Conservation (phyloP, 1,284 basidiomycete genomes). For the Coriolopsis trogii region DNA sequence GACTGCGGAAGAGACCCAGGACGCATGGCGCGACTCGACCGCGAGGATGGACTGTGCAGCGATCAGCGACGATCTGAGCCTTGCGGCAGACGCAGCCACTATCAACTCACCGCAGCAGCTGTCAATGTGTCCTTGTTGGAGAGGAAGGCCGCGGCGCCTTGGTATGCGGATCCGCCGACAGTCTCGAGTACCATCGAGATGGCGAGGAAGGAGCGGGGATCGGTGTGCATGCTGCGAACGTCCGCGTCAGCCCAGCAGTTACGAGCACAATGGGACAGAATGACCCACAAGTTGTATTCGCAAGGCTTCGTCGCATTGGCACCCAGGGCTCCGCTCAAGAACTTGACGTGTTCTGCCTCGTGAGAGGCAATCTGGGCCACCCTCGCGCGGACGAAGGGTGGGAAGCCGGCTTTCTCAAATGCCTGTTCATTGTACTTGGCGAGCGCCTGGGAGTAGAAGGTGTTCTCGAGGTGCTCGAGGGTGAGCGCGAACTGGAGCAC, state of each 20-base stretch:
- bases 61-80: background rate
- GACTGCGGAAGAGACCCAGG: conserved; percentile 53
- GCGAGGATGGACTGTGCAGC: conserved; percentile 36
- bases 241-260: background rate
- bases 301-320: conserved; percentile 52
- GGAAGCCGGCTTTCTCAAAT: conserved; percentile 57
- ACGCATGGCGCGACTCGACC: conserved; percentile 48
- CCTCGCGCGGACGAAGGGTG: conserved; percentile 50
- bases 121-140: conserved; percentile 37
- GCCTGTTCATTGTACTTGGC: conserved; percentile 45
- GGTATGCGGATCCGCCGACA: conserved; percentile 55
- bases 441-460: conserved; percentile 59
- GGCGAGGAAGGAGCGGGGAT: conserved; percentile 46
- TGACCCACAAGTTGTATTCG: conserved; percentile 59
- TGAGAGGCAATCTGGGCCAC: conserved; percentile 59
- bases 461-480: conserved; percentile 69
- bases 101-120: conserved; percentile 32
- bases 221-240: background rate
- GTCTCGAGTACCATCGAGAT: conserved; percentile 58
- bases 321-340: conserved; percentile 52
- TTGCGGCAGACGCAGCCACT: conserved; percentile 3
- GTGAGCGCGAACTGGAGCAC: conserved; percentile 47
- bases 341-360: conserved; percentile 49
- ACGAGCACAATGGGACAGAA: background rate
- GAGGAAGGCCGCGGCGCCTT: conserved; percentile 52